Conservation (phyloP, 805 yeast species). For the Candida glaebosa region DNA sequence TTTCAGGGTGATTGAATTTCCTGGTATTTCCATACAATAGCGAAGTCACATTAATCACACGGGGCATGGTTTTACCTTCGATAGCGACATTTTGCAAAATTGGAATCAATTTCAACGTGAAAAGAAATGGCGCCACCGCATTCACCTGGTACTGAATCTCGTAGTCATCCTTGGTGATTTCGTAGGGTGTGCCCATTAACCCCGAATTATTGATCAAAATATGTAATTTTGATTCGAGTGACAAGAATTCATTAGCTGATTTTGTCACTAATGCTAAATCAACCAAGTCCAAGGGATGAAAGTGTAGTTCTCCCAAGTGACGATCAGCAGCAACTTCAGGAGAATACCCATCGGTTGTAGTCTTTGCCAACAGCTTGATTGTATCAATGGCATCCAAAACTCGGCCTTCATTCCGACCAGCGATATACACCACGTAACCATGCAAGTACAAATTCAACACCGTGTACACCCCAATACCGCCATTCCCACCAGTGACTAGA, state of each 20-base stretch:
- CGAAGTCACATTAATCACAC: constrained; percentile 31
- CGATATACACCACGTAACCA: constrained; percentile 35
- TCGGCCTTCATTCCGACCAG: constrained; percentile 31
- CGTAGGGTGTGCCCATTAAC: constrained; percentile 36
- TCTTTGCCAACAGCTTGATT: constrained; percentile 28
- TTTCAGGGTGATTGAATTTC: constrained; percentile 22
- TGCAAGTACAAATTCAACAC: constrained; percentile 37
- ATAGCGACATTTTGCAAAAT: constrained; percentile 17
- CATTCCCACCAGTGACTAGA: constrained; percentile 37
- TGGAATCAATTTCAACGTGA: constrained; percentile 31
- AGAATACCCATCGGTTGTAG: constrained; percentile 12
- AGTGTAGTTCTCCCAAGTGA: constrained; percentile 49
- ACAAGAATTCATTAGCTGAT: constrained; percentile 23
- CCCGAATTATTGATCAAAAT: constrained; percentile 41
- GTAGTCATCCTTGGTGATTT: constrained; percentile 31
- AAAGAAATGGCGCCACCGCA: constrained; percentile 29
- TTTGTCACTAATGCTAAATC: constrained; percentile 25
- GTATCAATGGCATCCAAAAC: constrained; percentile 30
- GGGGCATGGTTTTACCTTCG: constrained; percentile 17
- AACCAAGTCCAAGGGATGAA: constrained; percentile 53
- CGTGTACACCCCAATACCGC: constrained; percentile 41
- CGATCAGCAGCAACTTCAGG: constrained; percentile 15
- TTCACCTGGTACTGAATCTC: constrained; percentile 43
- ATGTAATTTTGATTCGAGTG: constrained; percentile 26
- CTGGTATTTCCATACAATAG: constrained; percentile 26